These are phyloP conservation scores for Stevia rebaudiana DNA, from an alignment of 140 eudicot species.

Conservation along the genomic window DNA sequence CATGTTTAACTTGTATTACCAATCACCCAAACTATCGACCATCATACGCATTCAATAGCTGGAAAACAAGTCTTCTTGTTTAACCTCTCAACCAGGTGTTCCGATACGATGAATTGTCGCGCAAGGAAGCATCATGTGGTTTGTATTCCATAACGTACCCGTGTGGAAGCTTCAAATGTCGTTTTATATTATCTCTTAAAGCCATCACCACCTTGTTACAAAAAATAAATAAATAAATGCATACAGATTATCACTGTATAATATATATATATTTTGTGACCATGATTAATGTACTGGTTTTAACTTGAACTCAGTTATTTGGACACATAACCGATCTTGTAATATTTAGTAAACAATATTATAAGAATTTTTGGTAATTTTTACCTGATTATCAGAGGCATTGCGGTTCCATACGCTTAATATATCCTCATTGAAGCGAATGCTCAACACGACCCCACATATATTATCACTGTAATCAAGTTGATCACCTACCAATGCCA, in stretches of 20 bases:
- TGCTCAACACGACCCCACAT: conserved; percentile 82
- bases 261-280: neutral
- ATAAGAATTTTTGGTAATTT: conserved; percentile 5
- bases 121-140: conserved; percentile 89
- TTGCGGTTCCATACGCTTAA: conserved; percentile 93
- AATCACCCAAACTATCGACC: conserved; percentile 6
- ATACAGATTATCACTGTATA: neutral
- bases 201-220: conserved; percentile 76
- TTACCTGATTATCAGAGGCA: conserved; percentile 89
- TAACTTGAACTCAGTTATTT: neutral
- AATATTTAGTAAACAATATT: neutral
- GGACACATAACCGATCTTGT: neutral
- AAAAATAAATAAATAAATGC: neutral
- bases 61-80: conserved; percentile 12
- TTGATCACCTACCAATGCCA: conserved; percentile 95
- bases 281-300: neutral
- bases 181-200: conserved; percentile 76
- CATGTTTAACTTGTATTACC: conserved; percentile 9
- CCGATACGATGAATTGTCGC: conserved; percentile 85
- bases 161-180: conserved; percentile 89
- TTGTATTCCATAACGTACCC: conserved; percentile 93
- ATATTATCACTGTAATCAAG: conserved; percentile 85
- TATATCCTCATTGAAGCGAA: conserved; percentile 90
- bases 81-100: conserved; percentile 97
- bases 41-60: conserved; percentile 16